Base-by-base conservation (phyloP, 2,329 filamentous ascomycete genomes). In the Nigrospora osmanthi region DNA sequence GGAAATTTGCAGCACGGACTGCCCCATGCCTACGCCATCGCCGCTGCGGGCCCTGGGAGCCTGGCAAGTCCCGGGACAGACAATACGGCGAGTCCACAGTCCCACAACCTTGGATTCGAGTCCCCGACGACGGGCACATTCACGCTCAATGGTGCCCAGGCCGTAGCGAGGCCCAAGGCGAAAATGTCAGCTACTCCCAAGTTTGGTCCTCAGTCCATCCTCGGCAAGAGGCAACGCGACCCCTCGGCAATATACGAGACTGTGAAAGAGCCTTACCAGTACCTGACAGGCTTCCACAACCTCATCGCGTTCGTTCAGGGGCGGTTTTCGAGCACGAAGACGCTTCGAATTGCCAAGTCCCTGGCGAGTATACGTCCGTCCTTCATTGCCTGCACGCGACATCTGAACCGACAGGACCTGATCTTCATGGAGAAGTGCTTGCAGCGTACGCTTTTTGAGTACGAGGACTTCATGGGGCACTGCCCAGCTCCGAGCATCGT, bases 341-440 rank as follows among this genome's bases (percentile, higher is more conserved):
- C 85, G 0, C 66, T 91, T 19, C 81, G 84, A 47, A 95, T 96
- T 52, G 89, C 89, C 47, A 88, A 90, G 66, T 85, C 90, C 0
- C 76, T 98, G 43, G 85, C 88, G 7, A 89, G 86, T 38, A 95
- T 96, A 54, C 84, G 93, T 9, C 91, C 93, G 2, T 93, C 89
- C 0, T 93, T 98, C 60, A 91, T 97, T 51, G 84, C 89, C 11
- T 94, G 89, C 50, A 95, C 88, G 16, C 87, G 87, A 57, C 89
- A 88, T n/a, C 71, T 97, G 49, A 90, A 89, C 52, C 75, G 83
- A 15, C 85, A 93, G 57, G 93, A 98, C 63, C 72, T 97, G 28
- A 83, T 98, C 17, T 96, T 97, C 63, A 95, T 95, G 86, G 93
- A 98, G 64, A 95, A 95, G 67, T 94, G 87, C 58, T 89, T 97